A percentile compares a stretch with the other conserved stretches of the same genome.
phyloP scores from a whole-genome alignment of 106 monocot genomes.

The Vanilla planifolia region DNA sequence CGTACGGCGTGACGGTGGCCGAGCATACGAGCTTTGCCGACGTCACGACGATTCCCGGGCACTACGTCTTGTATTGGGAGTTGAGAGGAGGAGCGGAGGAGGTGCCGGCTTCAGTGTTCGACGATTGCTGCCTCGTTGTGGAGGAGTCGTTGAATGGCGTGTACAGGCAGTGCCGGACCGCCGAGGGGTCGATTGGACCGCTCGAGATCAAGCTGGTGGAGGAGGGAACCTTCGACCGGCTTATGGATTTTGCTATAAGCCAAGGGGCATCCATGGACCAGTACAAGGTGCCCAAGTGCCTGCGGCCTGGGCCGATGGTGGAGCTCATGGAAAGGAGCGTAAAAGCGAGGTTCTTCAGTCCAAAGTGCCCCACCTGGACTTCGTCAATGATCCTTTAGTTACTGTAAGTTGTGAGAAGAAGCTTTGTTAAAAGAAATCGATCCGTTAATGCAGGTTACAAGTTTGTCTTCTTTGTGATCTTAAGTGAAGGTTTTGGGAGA shows the following conservation, averaged over 20 bases:
- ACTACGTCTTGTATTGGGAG: no score
- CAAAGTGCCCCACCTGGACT: slow-evolving; percentile 6
- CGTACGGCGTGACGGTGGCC: no score
- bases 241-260: slow-evolving; percentile 24
- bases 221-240: slow-evolving; percentile 31
- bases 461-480: no score
- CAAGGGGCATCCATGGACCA: slow-evolving; percentile 35
- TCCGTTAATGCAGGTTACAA: no score
- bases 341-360: slow-evolving; percentile 13
- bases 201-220: slow-evolving; percentile 32
- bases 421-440: no score
- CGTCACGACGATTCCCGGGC: no score
- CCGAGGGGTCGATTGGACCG: slow-evolving; percentile 23
- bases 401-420: no score
- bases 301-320: slow-evolving; percentile 4
- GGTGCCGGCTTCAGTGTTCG: neutral
- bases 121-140: slow-evolving; percentile 12
- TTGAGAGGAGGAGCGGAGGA: no score
- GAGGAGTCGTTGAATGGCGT: slow-evolving; percentile 34
- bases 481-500: no score
- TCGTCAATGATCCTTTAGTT: no score
- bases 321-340: slow-evolving; percentile 29
- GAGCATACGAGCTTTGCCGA: no score
- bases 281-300: slow-evolving; percentile 40
- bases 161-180: slow-evolving; percentile 22